Base-by-base conservation (phyloP, 768 basidiomycete species). In the Psilocybe azurescens region DNA sequence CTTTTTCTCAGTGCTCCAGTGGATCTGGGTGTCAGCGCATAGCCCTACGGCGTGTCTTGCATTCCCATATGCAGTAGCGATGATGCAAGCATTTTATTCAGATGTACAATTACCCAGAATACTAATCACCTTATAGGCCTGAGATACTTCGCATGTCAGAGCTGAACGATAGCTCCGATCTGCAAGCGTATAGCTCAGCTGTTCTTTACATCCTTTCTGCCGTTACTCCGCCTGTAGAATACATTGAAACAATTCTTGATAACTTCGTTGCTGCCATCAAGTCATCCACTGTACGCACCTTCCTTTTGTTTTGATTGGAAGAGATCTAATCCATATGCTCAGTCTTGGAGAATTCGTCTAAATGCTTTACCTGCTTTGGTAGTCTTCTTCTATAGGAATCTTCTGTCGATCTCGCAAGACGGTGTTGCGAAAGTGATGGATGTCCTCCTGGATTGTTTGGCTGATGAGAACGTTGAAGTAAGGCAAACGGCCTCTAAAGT, bases 271-370 rank as follows among this genome's bases (percentile, higher is more conserved):
- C 78, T 38, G 90, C 91, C 16, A 86, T 95, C 75, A 89, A 93
- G 64, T 88, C 86, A 32, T 93, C 95, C 29, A 83, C 83, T 68
- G 94, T 93, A 70, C 72, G 84, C 7, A 16, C 44, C 11, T 59
- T 20, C 62, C 18, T 62, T 44, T 51, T 32, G 54, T 41, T 44
- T 57, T 14, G 13, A 38, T 48, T 39, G 32, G 53, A 38, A 47
- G 50, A 47, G 50, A 61, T 48, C 53, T 56, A 56, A 61, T 60
- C 46, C 49, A 29, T 53, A 53, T 59, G 58, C 59, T 63, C 58
- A 95, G 93, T 94, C 93, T 6, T 97, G 95, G 95, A 86, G 93
- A 58, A 94, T 95, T 69, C 89, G 94, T 3, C 80, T 94, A 38
- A 90, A 95, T 75, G 89, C 91, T 20, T 78, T 97, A 60, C 95